Evolutionary conservation across 129 eudicot species (phyloP), one percentile per base, ranked within the genome.

Genomic region (Artemisia annua): DNA sequence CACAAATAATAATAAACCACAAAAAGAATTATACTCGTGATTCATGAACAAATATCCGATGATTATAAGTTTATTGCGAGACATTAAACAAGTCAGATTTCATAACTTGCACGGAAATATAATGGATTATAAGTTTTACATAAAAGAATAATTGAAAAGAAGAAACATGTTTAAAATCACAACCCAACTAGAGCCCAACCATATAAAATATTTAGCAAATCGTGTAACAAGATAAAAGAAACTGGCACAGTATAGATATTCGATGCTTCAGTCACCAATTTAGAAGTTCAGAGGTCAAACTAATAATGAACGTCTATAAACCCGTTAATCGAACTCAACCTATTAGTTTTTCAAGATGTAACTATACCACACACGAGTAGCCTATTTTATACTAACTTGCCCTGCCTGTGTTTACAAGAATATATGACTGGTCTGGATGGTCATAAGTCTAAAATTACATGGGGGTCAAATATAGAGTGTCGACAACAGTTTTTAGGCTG

Each of bases 111-210:
- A 63, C 11, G 3, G n/a, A 26, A 49, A 67, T 67, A 67, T 22
- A 48, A 56, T 6, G 39, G 32, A 20, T 4, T 51, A 28, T 18
- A 13, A 11, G 28, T 32, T 32, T 43, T 0, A 63, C 13, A 11
- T 60, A 20, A 17, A 71, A 72, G 30, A 11, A 73, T 49, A 32
- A 48, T n/a, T 28, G 13, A 60, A 32, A 63, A 43, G 10, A 77
- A 10, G 12, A 67, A 48, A 61, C 49, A 28, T 7, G 51, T 30
- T 4, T 10, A 5, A 7, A 63, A 8, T 4, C 19, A 16, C n/a
- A 53, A 60, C 3, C 35, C 51, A 20, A 15, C 19, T 50, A 11
- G 11, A 53, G 7, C 24, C 46, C 53, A 58, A 56, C 67, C 20
- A 24, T 17, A 46, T 58, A 1, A 58, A 28, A 67, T 48, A 13